Percentiles rank a stretch among this genome's conserved stretches.
These are phyloP conservation scores for Dryas integrifolia DNA, from an alignment of 331 rosid species.

Conservation along the genomic window DNA sequence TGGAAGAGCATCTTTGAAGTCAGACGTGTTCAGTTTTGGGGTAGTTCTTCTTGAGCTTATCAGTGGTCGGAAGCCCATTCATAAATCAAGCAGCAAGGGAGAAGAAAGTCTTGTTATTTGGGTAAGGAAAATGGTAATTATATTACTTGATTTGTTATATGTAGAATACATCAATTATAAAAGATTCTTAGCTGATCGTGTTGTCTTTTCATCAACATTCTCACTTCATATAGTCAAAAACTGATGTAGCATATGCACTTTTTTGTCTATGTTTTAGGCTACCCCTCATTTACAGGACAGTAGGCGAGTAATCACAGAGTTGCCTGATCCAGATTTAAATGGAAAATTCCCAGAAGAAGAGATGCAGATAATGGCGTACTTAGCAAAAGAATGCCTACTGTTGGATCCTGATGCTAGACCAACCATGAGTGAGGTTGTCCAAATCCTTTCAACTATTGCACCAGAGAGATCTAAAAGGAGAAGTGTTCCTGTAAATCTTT, in stretches of 20 bases:
- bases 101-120: slow-evolving; percentile 97
- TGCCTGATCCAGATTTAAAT: slow-evolving; percentile 64
- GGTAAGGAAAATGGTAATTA: slow-evolving; percentile 41
- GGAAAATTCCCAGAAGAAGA: slow-evolving; percentile 81
- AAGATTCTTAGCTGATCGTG: no score
- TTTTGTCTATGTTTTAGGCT: slow-evolving; percentile 55
- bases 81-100: slow-evolving; percentile 53
- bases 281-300: slow-evolving; percentile 68
- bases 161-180: no score
- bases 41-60: slow-evolving; percentile 98
- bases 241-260: slow-evolving; percentile 12
- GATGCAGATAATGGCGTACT: slow-evolving; percentile 85
- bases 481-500: slow-evolving; percentile 50
- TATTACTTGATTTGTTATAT: not conserved
- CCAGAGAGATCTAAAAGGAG: slow-evolving; percentile 75
- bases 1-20: slow-evolving; percentile 86
- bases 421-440: slow-evolving; percentile 94
- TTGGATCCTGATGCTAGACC: slow-evolving; percentile 93
- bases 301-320: slow-evolving; percentile 56
- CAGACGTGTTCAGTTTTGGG: slow-evolving; percentile 94
- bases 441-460: slow-evolving; percentile 70
- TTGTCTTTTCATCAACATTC: no score
- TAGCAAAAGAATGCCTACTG: slow-evolving; percentile 90
- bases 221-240: not conserved
- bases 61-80: slow-evolving; percentile 83